phyloP scores from a whole-genome alignment of 73 alveolate species.

The Breviolum minutum region DNA sequence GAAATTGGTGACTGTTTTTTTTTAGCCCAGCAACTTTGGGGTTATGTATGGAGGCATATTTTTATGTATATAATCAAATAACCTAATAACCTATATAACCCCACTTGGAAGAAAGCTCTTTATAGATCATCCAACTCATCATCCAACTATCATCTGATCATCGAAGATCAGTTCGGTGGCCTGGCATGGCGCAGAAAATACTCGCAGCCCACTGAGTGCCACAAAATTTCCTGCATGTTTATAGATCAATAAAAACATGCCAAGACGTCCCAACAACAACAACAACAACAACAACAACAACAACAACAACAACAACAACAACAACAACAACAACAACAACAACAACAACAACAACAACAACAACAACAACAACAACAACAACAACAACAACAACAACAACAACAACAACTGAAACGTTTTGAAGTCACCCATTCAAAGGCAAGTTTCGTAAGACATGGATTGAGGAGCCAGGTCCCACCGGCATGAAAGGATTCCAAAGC shows the following conservation, averaged over 20 bases:
- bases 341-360: neutral
- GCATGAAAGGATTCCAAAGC: constrained; percentile 82
- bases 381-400: neutral
- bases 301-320: neutral
- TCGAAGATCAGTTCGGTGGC: neutral
- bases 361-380: neutral
- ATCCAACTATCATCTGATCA: too few species aligned
- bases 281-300: too few species aligned
- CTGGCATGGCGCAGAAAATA: constrained; percentile 71
- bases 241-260: neutral
- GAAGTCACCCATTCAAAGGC: neutral
- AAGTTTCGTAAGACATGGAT: constrained; percentile 47
- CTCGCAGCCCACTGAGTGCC: constrained; percentile 74
- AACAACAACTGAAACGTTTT: neutral
- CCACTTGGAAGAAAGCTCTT: neutral
- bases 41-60: neutral
- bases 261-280: neutral
- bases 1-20: neutral
- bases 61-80: neutral
- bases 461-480: constrained; percentile 74
- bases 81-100: too few species aligned
- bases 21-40: neutral
- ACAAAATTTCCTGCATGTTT: constrained; percentile 38
- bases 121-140: too few species aligned
- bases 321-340: neutral